Evolutionary conservation across 768 basidiomycete species (phyloP).

Genomic region (Chlorophyllum brunneum): DNA sequence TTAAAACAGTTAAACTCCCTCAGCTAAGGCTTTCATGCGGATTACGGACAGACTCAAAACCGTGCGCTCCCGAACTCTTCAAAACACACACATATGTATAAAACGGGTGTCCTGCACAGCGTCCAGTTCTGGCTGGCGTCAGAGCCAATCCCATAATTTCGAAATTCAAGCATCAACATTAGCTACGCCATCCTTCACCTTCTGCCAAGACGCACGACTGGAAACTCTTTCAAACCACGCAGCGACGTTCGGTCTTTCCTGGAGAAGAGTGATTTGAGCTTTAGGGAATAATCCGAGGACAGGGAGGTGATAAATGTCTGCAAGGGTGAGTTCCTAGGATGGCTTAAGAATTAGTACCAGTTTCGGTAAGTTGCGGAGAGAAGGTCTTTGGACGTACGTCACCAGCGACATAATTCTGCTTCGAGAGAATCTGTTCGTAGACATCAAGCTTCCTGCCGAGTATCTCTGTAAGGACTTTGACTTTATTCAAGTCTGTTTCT

Average conservation of each 20-base stretch:
- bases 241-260: constrained; percentile 1
- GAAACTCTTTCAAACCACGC: not conserved
- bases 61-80: too few relatives aligned
- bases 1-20: too few relatives aligned
- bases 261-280: not conserved
- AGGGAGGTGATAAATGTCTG: not conserved
- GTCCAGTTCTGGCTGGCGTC: too few relatives aligned
- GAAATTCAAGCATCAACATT: too few relatives aligned
- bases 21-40: too few relatives aligned
- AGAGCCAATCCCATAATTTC: too few relatives aligned
- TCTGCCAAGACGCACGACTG: not conserved
- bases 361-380: too few relatives aligned
- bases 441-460: constrained; percentile 35
- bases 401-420: constrained; percentile 43
- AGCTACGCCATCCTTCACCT: not conserved
- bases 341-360: not conserved
- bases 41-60: too few relatives aligned
- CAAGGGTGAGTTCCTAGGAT: not conserved
- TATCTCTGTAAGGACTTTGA: constrained; percentile 16
- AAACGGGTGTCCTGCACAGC: too few relatives aligned
- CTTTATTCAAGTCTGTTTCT: constrained; percentile 24
- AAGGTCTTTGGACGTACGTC: constrained; percentile 22
- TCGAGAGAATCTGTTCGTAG: constrained; percentile 44
- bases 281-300: not conserved
- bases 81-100: too few relatives aligned